phyloP scores from a whole-genome alignment of 225 moss, liverwort and hornwort species.

The Polytrichum commune region DNA sequence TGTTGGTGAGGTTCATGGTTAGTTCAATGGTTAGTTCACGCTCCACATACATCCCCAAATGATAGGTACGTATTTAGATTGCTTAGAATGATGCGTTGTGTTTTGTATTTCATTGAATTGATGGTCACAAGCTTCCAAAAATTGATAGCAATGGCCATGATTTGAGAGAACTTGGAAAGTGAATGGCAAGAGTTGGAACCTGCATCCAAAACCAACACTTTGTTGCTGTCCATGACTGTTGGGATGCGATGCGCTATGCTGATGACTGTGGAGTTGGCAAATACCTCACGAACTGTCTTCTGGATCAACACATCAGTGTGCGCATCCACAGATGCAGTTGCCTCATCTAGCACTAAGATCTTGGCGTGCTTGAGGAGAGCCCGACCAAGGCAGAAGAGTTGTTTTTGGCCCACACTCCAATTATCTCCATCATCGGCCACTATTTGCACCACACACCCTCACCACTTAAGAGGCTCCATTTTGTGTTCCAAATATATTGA shows the following conservation, averaged over 20 bases:
- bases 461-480: not conserved
- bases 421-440: slow-evolving; percentile 51
- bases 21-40: too few species aligned
- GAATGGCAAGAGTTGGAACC: slow-evolving; percentile 16
- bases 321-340: slow-evolving; percentile 55
- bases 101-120: not conserved
- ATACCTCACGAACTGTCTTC: slow-evolving; percentile 41
- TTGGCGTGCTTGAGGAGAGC: slow-evolving; percentile 49
- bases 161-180: not conserved
- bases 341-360: slow-evolving; percentile 50
- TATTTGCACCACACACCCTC: not conserved
- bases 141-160: not conserved
- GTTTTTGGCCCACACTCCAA: slow-evolving; percentile 57
- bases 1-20: too few species aligned
- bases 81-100: not conserved
- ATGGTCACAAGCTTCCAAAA: not conserved
- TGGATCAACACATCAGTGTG: slow-evolving; percentile 48
- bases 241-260: slow-evolving; percentile 57
- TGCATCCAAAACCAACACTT: slow-evolving; percentile 48
- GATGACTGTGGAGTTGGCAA: slow-evolving; percentile 34
- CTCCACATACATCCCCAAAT: too few species aligned
- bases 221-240: slow-evolving; percentile 55
- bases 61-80: too few species aligned
- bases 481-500: not conserved
- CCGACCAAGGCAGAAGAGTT: slow-evolving; percentile 48